A percentile compares a stretch with the other conserved stretches of the same genome.
Conservation (phyloP, 2,329 filamentous ascomycete species). For the Penicillium carneum region DNA sequence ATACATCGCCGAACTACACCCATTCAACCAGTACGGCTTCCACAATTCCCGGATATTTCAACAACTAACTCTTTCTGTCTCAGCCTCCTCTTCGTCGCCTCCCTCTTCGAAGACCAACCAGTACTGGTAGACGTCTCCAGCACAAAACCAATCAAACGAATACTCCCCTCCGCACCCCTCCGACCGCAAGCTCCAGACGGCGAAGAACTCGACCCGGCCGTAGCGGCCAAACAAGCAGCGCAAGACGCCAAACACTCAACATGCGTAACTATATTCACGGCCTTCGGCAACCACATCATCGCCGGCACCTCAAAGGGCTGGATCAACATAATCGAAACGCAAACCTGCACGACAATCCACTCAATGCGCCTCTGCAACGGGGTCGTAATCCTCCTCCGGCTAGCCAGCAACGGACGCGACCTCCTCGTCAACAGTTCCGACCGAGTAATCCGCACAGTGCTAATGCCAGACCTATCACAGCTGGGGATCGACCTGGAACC, state of each 20-base stretch:
- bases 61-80: background rate
- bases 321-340: constrained; percentile 90
- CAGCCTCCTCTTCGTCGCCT: constrained; percentile 84
- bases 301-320: constrained; percentile 94
- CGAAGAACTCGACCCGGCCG: constrained; percentile 65
- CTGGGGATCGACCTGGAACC: constrained; percentile 70
- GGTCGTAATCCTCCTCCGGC: constrained; percentile 84
- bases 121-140: constrained; percentile 82
- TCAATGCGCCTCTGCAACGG: constrained; percentile 87
- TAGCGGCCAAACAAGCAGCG: constrained; percentile 82
- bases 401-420: constrained; percentile 84
- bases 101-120: constrained; percentile 91
- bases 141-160: constrained; percentile 73
- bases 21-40: constrained; percentile 79
- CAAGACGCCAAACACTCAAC: constrained; percentile 95
- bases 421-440: constrained; percentile 92
- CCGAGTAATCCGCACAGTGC: constrained; percentile 90
- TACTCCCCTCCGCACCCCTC: constrained; percentile 81
- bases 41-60: background rate
- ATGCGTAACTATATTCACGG: constrained; percentile 88
- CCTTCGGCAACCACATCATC: constrained; percentile 84
- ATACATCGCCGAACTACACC: constrained; percentile 94
- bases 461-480: constrained; percentile 76
- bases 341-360: constrained; percentile 81
- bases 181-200: constrained; percentile 70